Base-by-base conservation (phyloP, 768 basidiomycete genomes). In the Botryobasidium botryosum region DNA sequence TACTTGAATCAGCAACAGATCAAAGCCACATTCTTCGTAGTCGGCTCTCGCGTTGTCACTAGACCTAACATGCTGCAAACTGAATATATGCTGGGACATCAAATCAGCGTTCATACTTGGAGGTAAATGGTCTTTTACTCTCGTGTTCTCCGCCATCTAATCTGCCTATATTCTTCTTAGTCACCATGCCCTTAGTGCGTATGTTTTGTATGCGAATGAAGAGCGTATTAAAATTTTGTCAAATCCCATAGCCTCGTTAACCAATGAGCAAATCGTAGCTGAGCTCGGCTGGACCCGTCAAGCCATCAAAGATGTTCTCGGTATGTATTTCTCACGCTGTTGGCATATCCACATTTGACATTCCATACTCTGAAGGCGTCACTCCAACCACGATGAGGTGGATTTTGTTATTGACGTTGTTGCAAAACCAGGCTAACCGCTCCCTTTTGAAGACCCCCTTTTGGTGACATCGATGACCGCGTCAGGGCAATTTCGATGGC, bases 271-370 rank as follows among this genome's bases (percentile, higher is more conserved):
- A 65, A 70, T 92, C 43, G 86, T 96, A 13, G 91, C 88, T 18
- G 90, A 96, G 62, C 67, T 97, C 29, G 90, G 86, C 41, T 96
- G 84, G 80, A 81, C 87, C 44, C 79, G 79, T 45, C 75, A 83
- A 61, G 75, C 77, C 42, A 91, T 97, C 65, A 76, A 80, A 61
- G 66, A 68, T 35, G 53, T 63, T 31, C 60, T 58, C 44, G 64
- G 64, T 47, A n/a, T 51, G 77, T 85, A 23, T 79, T 80, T 1
- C 83, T 83, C 0, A 77, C 70, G 6, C 72, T 72, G 4, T 80
- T 80, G 10, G 15, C 5, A 8, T 4, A 15, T 28, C 13, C 25
- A n/a, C 18, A 17, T 20, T 24, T 6, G 8, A 24, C 28, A 12
- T 8, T 5, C 40, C 5, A n/a, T 28, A 17, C 17, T 17, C 40